These are phyloP conservation scores for Plasmodium relictum DNA, from an alignment of 169 alveolate genomes.

Conservation along the genomic window DNA sequence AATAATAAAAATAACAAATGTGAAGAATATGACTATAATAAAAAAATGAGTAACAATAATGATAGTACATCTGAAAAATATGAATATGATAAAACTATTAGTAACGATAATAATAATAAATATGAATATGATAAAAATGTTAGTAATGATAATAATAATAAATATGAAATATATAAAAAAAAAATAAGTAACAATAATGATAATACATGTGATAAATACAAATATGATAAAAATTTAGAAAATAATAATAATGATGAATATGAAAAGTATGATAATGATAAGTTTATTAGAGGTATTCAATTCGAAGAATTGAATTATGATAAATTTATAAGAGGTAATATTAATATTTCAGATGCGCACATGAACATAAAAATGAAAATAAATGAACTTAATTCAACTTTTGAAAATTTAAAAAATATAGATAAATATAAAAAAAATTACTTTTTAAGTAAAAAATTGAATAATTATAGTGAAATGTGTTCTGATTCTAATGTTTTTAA, in stretches of 20 bases:
- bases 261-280: too few species aligned
- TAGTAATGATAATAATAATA: too few species aligned
- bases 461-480: neutral
- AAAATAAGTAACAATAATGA: neutral
- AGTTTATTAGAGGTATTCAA: neutral
- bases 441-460: neutral
- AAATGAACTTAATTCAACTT: constrained; percentile 27
- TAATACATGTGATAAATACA: neutral
- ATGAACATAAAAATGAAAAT: constrained; percentile 20
- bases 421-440: constrained; percentile 10
- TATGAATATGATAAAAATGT: too few species aligned
- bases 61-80: neutral
- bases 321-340: constrained; percentile 30
- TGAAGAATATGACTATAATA: neutral
- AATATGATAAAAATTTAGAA: neutral
- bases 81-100: neutral
- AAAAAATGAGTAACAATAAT: too few species aligned
- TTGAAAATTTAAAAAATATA: constrained; percentile 23
- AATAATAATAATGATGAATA: neutral
- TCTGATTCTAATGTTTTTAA: neutral
- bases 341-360: neutral
- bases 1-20: neutral
- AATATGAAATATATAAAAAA: neutral
- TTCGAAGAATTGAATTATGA: constrained; percentile 58
- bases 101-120: neutral